phyloP scores from a whole-genome alignment of 768 basidiomycete genomes.

The Tremella yokohamensis region DNA sequence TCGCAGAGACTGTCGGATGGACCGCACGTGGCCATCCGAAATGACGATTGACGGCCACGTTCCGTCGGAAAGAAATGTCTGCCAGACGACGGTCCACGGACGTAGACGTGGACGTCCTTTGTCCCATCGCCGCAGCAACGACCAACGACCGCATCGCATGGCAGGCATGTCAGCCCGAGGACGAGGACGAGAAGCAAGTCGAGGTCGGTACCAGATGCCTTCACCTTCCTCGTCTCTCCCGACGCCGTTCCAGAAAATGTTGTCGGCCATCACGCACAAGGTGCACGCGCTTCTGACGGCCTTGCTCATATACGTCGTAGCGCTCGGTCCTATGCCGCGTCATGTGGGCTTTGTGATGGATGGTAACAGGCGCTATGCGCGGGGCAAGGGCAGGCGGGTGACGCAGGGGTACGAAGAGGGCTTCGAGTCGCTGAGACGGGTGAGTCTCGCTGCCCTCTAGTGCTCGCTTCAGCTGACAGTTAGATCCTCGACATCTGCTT shows the following conservation, averaged over 20 bases:
- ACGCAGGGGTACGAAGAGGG: constrained; percentile 79
- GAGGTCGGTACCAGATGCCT: no score
- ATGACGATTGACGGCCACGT: no score
- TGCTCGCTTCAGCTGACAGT: neutral
- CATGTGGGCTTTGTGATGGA: constrained; percentile 98
- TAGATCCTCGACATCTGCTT: constrained; percentile 85
- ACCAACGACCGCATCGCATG: no score
- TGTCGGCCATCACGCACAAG: constrained; percentile 20
- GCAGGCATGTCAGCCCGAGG: no score
- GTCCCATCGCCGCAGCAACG: no score
- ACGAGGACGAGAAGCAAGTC: no score
- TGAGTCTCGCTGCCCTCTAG: constrained; percentile 51
- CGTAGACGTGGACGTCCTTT: no score
- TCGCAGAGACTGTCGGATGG: no score
- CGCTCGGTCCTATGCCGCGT: constrained; percentile 76
- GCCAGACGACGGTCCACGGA: no score
- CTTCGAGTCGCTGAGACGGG: constrained; percentile 72
- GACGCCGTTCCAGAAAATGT: neutral
- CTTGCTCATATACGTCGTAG: constrained; percentile 63
- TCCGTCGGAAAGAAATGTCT: no score
- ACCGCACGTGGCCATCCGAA: no score
- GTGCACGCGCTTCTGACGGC: constrained; percentile 29
- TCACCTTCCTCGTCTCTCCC: no score
- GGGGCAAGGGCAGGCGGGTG: constrained; percentile 58
- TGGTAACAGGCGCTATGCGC: constrained; percentile 87